Base-by-base conservation (phyloP, 176 grass and related monocot genomes). In the Triticum dicoccoides region DNA sequence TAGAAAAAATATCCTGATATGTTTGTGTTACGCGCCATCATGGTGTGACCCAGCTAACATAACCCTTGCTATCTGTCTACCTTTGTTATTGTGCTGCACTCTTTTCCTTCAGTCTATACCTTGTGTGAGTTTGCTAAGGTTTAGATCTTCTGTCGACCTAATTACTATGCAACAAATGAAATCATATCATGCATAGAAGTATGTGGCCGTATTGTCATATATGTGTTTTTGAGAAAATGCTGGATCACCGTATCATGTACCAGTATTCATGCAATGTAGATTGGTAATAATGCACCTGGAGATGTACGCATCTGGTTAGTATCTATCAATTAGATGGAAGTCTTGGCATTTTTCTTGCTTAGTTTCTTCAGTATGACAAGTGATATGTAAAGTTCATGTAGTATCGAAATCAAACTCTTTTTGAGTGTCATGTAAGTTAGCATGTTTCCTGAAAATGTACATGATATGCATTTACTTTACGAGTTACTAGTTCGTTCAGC, bases 361-460 rank as follows among this genome's bases (percentile, higher is more conserved):
- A 27, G 33, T 79, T 88, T 64, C 32, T 88, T 84, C 30, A 80
- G 32, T 63, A 84, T 74, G 54, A 61, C 9, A 20, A 42, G 35
- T 6, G 15, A 18, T 80, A 32, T 65, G 17, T 66, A 58, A 65
- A 65, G 39, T 89, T 80, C 64, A 34, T 79, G 52, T 73, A 79
- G 25, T 84, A 21, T 80, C 7, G 39, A 73, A 56, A 68, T 58
- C 11, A 61, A 32, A 32, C 44, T 35, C 29, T 29, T 71, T 83
- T 14, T 11, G 3, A 9, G 44, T 21, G 49, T 51, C 67, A 41
- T 39, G 29, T 29, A 73, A 85, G 29, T 11, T 85, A 74, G 8
- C 56, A 47, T 47, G 59, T 23, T 85, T 84, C 44, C 0, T 82
- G 10, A 25, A 83, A 47, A 29, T 73, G 49, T 82, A 6, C 25